These are phyloP conservation scores for Filobasidium uniguttulatum DNA, from an alignment of 1,284 basidiomycete genomes.

Conservation along the genomic window DNA sequence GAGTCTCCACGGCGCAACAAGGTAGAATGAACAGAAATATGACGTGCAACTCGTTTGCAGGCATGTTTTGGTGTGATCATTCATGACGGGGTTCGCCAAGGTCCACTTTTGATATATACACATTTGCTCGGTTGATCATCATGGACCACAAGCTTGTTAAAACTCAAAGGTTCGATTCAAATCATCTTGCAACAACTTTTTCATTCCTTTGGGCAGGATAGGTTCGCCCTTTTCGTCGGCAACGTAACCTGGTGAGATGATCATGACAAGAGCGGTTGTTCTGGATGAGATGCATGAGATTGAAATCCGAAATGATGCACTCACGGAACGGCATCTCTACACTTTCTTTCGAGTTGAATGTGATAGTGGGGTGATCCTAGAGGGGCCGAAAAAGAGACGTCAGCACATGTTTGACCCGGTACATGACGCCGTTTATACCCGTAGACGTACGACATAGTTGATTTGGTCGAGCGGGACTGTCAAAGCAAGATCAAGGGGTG, in stretches of 20 bases:
- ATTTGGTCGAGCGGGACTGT: constrained; percentile 59
- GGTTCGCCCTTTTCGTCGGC: constrained; percentile 42
- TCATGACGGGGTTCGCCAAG: no score
- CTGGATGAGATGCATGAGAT: neutral
- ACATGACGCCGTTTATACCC: no score
- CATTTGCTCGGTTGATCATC: no score
- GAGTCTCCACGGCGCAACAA: no score
- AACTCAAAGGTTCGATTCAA: constrained; percentile 76
- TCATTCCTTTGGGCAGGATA: constrained; percentile 78
- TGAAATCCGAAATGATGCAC: constrained; percentile 27
- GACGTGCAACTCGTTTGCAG: no score
- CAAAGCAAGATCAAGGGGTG: neutral
- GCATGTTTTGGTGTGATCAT: no score
- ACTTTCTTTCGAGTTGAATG: constrained; percentile 64
- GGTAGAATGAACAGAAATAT: no score
- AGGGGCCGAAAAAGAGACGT: neutral
- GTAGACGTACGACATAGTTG: constrained; percentile 48
- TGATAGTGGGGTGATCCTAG: constrained; percentile 74
- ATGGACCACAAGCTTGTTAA: no score
- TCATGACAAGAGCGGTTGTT: neutral
- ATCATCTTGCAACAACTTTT: constrained; percentile 64
- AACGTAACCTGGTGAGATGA: constrained; percentile 37
- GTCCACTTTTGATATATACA: no score
- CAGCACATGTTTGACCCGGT: no score
- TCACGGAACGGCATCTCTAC: constrained; percentile 89